Conservation (phyloP, 2,329 filamentous ascomycete genomes). For the Phaeosphaeria sp. region DNA sequence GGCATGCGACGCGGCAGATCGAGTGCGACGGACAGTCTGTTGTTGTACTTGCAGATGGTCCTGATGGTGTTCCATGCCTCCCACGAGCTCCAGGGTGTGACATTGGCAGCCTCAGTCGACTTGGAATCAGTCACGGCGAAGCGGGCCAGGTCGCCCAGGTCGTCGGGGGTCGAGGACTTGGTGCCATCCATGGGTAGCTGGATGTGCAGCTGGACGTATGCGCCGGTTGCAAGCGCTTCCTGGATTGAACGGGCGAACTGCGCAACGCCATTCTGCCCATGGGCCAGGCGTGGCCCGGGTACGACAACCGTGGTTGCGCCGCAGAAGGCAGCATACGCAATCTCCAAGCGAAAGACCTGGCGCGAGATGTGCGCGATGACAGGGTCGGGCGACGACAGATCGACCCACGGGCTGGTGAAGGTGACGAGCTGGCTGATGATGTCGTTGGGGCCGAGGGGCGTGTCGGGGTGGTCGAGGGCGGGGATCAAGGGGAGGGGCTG, state of each 20-base stretch:
- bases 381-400: conserved; percentile 82
- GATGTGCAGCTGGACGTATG: conserved; percentile 79
- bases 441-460: conserved; percentile 71
- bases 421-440: conserved; percentile 77
- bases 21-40: conserved; percentile 73
- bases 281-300: conserved; percentile 73
- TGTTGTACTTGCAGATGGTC: conserved; percentile 82
- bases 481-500: conserved; percentile 56
- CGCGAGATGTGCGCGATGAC: conserved; percentile 84
- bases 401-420: conserved; percentile 89
- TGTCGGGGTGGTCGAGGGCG: conserved; percentile 81
- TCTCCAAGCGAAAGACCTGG: conserved; percentile 87
- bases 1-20: conserved; percentile 66
- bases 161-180: conserved; percentile 63
- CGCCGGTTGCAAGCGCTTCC: conserved; percentile 76
- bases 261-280: conserved; percentile 62
- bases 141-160: conserved; percentile 60
- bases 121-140: conserved; percentile 49
- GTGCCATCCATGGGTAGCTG: conserved; percentile 85
- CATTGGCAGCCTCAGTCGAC: conserved; percentile 43
- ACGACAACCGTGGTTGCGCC: conserved; percentile 85
- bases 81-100: conserved; percentile 75
- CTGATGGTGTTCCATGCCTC: conserved; percentile 92
- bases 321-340: conserved; percentile 95
- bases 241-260: conserved; percentile 86